These are phyloP conservation scores for Chytridium lagenaria DNA, from an alignment of 371 early-diverging fungal species.

Conservation along the genomic window DNA sequence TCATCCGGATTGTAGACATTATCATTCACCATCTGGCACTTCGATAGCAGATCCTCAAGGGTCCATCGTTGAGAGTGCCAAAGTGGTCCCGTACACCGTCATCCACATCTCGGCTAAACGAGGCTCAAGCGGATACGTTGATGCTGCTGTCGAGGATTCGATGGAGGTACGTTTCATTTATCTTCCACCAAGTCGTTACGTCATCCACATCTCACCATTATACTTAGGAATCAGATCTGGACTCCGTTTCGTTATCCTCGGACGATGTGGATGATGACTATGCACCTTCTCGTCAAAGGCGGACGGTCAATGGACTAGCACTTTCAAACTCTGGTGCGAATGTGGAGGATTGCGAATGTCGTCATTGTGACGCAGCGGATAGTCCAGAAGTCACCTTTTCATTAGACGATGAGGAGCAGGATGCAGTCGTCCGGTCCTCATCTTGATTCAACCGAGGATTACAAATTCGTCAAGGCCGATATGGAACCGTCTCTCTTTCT, in stretches of 20 bases:
- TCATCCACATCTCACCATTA: background rate
- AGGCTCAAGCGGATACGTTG: background rate
- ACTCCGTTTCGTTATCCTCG: background rate
- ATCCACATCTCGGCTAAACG: background rate
- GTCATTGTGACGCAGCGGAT: no score
- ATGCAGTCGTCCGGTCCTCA: background rate
- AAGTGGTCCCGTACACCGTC: background rate
- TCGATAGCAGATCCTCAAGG: background rate
- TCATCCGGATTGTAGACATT: background rate
- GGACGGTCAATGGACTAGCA: no score
- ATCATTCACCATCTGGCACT: background rate
- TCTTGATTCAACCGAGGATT: background rate
- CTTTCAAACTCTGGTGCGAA: no score
- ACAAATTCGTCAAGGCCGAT: conserved; percentile 11
- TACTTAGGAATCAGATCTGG: background rate
- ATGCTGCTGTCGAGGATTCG: background rate
- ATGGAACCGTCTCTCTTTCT: background rate
- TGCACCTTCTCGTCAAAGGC: no score
- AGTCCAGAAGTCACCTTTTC: no score
- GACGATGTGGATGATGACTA: background rate
- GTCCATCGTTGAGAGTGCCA: background rate
- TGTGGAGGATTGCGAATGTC: no score
- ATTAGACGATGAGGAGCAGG: no score
- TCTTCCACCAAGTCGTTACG: background rate
- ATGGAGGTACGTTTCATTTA: background rate